Conservation (phyloP, 805 yeast genomes). For the Wickerhamomyces bisporus region DNA sequence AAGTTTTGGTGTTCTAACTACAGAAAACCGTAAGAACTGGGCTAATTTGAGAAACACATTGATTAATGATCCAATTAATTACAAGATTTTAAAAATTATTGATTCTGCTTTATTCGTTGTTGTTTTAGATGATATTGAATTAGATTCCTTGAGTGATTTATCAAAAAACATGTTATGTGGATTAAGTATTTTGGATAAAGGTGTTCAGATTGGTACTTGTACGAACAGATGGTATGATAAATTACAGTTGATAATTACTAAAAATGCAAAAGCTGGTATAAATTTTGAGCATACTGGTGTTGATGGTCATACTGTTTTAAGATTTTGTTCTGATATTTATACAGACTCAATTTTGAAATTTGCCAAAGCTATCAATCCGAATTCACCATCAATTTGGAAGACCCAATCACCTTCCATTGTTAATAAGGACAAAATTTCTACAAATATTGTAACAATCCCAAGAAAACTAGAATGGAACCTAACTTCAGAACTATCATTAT, state of each 20-base stretch:
- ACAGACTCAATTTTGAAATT: slow-evolving; percentile 86
- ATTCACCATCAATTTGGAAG: slow-evolving; percentile 64
- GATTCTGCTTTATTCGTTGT: slow-evolving; percentile 81
- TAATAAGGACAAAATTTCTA: slow-evolving; percentile 36
- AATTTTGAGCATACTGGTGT: slow-evolving; percentile 94
- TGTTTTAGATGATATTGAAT: slow-evolving; percentile 74
- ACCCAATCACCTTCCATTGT: slow-evolving; percentile 43
- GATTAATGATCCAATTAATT: slow-evolving; percentile 45
- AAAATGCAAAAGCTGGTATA: slow-evolving; percentile 87
- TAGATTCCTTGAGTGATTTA: slow-evolving; percentile 55
- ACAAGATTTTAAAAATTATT: slow-evolving; percentile 65
- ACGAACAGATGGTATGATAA: slow-evolving; percentile 93
- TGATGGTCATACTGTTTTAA: slow-evolving; percentile 88
- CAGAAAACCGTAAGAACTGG: slow-evolving; percentile 88
- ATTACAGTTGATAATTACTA: slow-evolving; percentile 75
- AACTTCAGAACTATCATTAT: slow-evolving; percentile 69
- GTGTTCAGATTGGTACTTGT: slow-evolving; percentile 90
- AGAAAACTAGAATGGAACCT: slow-evolving; percentile 86
- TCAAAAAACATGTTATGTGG: slow-evolving; percentile 89
- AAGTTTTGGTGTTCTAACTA: slow-evolving; percentile 85
- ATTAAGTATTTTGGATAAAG: slow-evolving; percentile 67
- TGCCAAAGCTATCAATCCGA: slow-evolving; percentile 76
- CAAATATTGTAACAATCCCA: slow-evolving; percentile 61
- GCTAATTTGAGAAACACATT: slow-evolving; percentile 61
- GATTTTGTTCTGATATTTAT: slow-evolving; percentile 85